Percentiles rank a stretch among this genome's conserved stretches.
These are phyloP conservation scores for Podosphaera fusca DNA, from an alignment of 2,329 filamentous ascomycete genomes.

Conservation along the genomic window DNA sequence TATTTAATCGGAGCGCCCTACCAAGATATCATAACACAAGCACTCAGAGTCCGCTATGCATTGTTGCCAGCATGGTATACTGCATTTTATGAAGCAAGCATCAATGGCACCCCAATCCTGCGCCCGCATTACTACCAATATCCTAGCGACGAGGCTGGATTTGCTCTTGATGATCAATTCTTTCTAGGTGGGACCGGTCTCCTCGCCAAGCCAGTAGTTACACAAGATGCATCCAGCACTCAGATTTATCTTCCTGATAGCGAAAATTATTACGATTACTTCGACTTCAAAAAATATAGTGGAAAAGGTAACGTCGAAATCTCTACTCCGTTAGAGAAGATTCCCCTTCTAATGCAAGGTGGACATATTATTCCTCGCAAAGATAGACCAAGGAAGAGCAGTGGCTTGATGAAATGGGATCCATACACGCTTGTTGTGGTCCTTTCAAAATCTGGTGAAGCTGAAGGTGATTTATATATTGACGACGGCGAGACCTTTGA, in stretches of 20 bases:
- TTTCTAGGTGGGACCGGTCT: conserved; percentile 76
- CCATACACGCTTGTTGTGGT: conserved; percentile 79
- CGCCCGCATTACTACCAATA: conserved; percentile 86
- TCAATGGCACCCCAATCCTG: conserved; percentile 66
- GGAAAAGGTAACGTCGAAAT: conserved; percentile 49
- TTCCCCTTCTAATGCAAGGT: conserved; percentile 77
- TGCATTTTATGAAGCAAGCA: conserved; percentile 73
- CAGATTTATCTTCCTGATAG: conserved; percentile 76
- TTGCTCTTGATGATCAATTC: conserved; percentile 76
- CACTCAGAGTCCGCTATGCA: conserved; percentile 69
- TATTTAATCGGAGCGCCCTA: conserved; percentile 74
- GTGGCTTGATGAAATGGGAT: conserved; percentile 76
- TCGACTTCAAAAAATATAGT: conserved; percentile 53
- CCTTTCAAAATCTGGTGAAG: conserved; percentile 42
- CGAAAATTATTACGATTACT: conserved; percentile 89
- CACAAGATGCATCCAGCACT: conserved; percentile 46
- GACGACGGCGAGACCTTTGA: conserved; percentile 92
- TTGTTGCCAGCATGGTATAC: conserved; percentile 92
- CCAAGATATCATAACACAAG: conserved; percentile 64
- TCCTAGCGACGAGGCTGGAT: conserved; percentile 66
- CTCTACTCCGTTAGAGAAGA: conserved; percentile 58
- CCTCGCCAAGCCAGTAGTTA: conserved; percentile 75
- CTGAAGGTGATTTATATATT: conserved; percentile 64
- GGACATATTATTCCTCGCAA: conserved; percentile 82
- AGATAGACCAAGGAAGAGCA: conserved; percentile 67